phyloP scores from a whole-genome alignment of 192 early-diverging fungal species.

The Rhizophagus sp. region DNA sequence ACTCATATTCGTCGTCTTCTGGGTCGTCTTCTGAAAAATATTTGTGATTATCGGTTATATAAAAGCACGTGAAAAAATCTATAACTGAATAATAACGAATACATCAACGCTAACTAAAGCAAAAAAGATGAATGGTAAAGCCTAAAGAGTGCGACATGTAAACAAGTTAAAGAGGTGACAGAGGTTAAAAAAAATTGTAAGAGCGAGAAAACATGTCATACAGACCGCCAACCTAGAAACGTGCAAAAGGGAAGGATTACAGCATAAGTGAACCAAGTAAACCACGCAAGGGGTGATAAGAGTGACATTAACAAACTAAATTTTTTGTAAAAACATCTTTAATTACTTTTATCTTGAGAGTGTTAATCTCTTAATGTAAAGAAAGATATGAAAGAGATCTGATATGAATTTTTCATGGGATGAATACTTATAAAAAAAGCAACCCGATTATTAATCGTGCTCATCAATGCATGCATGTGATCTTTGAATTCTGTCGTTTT shows the following conservation, averaged over 20 bases:
- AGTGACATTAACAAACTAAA: too few species aligned
- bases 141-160: slow-evolving; percentile 4
- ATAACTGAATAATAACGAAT: background rate
- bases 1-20: background rate
- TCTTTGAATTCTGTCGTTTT: too few species aligned
- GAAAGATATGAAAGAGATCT: too few species aligned
- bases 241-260: slow-evolving; percentile 5
- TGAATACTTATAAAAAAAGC: too few species aligned
- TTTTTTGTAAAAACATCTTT: too few species aligned
- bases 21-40: too few species aligned
- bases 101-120: background rate
- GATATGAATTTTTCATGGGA: too few species aligned
- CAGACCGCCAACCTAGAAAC: slow-evolving; percentile 10
- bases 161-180: background rate
- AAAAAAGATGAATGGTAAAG: slow-evolving; percentile 6
- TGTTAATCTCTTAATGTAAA: too few species aligned
- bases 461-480: too few species aligned
- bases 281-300: too few species aligned
- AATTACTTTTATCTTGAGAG: too few species aligned
- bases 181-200: background rate
- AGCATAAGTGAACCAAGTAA: background rate
- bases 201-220: background rate
- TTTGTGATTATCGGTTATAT: background rate
- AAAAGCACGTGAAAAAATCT: background rate
- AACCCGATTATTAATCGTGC: too few species aligned